Percentiles rank a stretch among this genome's conserved stretches.
Conservation (phyloP, 2,329 filamentous ascomycete genomes). For the Colletotrichum aenigma region DNA sequence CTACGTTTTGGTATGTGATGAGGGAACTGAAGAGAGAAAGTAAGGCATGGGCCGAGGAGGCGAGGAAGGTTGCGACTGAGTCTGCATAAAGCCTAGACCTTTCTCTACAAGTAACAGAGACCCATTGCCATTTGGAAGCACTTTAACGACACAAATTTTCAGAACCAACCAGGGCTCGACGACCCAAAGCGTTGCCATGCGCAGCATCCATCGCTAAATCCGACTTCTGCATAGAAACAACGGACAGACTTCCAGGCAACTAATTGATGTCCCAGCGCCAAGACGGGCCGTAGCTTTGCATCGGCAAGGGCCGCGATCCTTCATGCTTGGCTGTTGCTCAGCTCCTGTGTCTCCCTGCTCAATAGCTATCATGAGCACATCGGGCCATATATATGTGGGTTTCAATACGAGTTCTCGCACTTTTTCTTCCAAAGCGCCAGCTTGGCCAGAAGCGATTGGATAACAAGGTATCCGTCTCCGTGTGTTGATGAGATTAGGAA, state of each 20-base stretch:
- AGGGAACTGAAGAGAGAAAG: constrained; percentile 27
- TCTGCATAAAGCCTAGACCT: not conserved
- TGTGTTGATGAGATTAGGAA: not conserved
- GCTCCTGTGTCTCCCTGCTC: not conserved
- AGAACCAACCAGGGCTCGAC: no score
- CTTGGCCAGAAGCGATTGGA: not conserved
- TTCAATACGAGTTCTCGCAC: not conserved
- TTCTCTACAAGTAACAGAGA: not conserved
- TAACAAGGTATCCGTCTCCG: not conserved
- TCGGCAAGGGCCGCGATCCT: not conserved
- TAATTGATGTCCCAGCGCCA: not conserved
- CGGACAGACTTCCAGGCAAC: not conserved
- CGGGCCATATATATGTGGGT: not conserved
- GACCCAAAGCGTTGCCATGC: no score
- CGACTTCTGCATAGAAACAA: not conserved
- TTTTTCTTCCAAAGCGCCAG: no score
- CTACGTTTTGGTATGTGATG: constrained; percentile 29
- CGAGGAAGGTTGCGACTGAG: not conserved
- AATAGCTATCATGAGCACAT: not conserved
- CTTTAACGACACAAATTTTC: not conserved
- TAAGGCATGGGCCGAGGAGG: constrained; percentile 28
- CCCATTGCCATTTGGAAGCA: not conserved
- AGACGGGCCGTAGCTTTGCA: not conserved
- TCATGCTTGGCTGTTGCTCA: not conserved
- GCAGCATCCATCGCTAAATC: not conserved